A percentile compares a stretch with the other conserved stretches of the same genome.
Evolutionary conservation across 1,139 yeast genomes (phyloP).

Genomic region (Kluyveromyces sp.): DNA sequence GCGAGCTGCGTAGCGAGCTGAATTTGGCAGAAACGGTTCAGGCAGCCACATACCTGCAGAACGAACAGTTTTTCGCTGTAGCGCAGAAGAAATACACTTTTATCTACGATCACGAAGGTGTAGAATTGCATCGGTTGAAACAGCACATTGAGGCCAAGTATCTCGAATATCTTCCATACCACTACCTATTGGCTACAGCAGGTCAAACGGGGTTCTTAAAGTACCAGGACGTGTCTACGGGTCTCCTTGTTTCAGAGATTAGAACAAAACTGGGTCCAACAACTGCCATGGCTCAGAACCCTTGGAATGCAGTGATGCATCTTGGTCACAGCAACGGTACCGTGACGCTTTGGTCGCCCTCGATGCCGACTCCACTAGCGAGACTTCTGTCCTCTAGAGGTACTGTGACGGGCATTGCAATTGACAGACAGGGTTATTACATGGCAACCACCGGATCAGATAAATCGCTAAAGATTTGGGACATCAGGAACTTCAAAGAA

Average conservation of each 20-base stretch:
- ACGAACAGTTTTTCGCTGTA: conserved; percentile 89
- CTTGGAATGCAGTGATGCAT: conserved; percentile 93
- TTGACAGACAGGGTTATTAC: conserved; percentile 87
- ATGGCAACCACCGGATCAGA: conserved; percentile 95
- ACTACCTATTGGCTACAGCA: conserved; percentile 77
- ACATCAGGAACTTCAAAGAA: conserved; percentile 73
- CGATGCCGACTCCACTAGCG: conserved; percentile 77
- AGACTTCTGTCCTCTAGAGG: conserved; percentile 78
- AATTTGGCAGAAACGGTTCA: conserved; percentile 83
- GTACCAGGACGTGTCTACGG: conserved; percentile 95
- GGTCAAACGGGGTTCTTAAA: conserved; percentile 84
- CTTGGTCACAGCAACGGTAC: conserved; percentile 92
- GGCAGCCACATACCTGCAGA: conserved; percentile 84
- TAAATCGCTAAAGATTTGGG: conserved; percentile 85
- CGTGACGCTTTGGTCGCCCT: conserved; percentile 91
- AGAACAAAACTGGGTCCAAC: conserved; percentile 90
- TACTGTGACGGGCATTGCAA: conserved; percentile 77
- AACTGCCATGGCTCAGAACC: conserved; percentile 79
- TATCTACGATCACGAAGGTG: conserved; percentile 85
- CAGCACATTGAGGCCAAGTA: conserved; percentile 82
- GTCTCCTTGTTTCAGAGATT: conserved; percentile 72
- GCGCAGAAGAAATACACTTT: conserved; percentile 95
- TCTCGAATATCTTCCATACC: conserved; percentile 87
- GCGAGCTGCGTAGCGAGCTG: conserved; percentile 72
- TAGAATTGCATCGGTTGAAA: conserved; percentile 84